Evolutionary conservation across 441 rosid genomes (phyloP).

Genomic region (Euphorbia corollata): DNA sequence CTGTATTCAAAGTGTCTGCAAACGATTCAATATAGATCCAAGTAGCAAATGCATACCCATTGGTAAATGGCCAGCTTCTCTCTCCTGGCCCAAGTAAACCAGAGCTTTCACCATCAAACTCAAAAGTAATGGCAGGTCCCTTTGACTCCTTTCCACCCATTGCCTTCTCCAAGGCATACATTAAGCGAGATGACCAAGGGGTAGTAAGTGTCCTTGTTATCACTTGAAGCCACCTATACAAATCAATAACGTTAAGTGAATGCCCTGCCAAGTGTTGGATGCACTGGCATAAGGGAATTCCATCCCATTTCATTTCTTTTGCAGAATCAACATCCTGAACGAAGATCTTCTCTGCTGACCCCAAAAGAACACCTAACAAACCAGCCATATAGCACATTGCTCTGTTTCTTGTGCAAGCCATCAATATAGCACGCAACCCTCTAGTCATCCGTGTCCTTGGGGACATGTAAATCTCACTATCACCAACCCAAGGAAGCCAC

Average conservation of each 20-base stretch:
- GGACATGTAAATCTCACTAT: slow-evolving; percentile 63
- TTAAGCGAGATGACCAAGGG: slow-evolving; percentile 62
- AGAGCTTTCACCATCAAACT: slow-evolving; percentile 99
- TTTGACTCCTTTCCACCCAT: slow-evolving; percentile 89
- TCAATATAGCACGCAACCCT: slow-evolving; percentile 86
- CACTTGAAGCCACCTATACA: slow-evolving; percentile 76
- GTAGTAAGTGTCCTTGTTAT: slow-evolving; percentile 54
- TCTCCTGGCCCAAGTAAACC: slow-evolving; percentile 99
- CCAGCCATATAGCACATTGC: slow-evolving; percentile 98
- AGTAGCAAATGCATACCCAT: slow-evolving; percentile 91
- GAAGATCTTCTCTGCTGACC: slow-evolving; percentile 75
- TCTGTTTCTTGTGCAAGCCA: slow-evolving; percentile 95
- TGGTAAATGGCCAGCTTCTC: slow-evolving; percentile 97
- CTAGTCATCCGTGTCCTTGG: slow-evolving; percentile 89
- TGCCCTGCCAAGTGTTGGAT: slow-evolving; percentile 88
- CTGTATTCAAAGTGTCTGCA: slow-evolving; percentile 96
- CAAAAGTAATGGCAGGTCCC: slow-evolving; percentile 91
- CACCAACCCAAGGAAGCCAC: slow-evolving; percentile 78
- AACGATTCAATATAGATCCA: slow-evolving; percentile 99
- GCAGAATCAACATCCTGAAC: slow-evolving; percentile 48
- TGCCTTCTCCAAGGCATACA: slow-evolving; percentile 85
- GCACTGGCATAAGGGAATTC: slow-evolving; percentile 70
- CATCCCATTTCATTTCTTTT: slow-evolving; percentile 57
- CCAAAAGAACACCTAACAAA: slow-evolving; percentile 75
- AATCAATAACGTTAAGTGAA: slow-evolving; percentile 75